Percentiles rank a stretch among this genome's conserved stretches.
Conservation (phyloP, 2,329 filamentous ascomycete species). For the Nakataea oryzae region DNA sequence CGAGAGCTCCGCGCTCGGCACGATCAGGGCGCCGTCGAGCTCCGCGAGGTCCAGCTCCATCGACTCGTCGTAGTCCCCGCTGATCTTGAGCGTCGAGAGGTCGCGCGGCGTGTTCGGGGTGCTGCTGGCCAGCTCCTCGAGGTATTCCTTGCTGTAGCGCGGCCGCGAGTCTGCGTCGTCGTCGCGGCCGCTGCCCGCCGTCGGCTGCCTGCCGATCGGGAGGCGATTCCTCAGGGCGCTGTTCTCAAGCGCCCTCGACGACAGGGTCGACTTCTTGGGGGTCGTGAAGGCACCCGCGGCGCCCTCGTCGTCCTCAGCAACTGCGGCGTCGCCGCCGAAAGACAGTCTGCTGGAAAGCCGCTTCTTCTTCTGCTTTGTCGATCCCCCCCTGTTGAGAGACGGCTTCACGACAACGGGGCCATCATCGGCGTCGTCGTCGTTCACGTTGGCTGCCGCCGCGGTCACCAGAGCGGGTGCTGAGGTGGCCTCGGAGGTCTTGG, state of each 20-base stretch:
- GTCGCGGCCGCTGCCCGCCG: conserved; percentile 30
- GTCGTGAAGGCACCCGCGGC: conserved; percentile 27
- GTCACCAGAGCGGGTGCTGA: not conserved
- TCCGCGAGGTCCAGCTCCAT: conserved; percentile 50
- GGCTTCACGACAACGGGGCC: conserved; percentile 40
- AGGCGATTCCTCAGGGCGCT: conserved; percentile 29
- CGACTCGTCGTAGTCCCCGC: conserved; percentile 32
- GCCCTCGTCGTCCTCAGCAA: conserved; percentile 41
- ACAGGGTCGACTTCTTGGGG: conserved; percentile 36
- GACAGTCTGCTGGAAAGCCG: conserved; percentile 58
- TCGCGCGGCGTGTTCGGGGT: conserved; percentile 75
- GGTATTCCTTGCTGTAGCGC: conserved; percentile 75
- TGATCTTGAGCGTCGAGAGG: conserved; percentile 30
- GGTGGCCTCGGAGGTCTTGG: not conserved
- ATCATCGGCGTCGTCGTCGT: conserved; percentile 31
- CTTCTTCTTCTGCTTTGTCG: conserved; percentile 58
- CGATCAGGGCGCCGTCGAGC: conserved; percentile 54
- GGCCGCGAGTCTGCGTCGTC: conserved; percentile 54
- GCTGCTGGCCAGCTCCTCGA: conserved; percentile 75
- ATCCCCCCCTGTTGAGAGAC: conserved; percentile 31
- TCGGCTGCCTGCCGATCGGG: conserved; percentile 34
- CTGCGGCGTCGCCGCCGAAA: conserved; percentile 49
- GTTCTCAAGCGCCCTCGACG: conserved; percentile 18
- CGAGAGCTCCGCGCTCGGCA: conserved; percentile 35
- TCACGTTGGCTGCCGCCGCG: conserved; percentile 7